Percentiles rank a stretch among this genome's conserved stretches.
phyloP scores from a whole-genome alignment of 306 rosid species.

The Casuarina glauca region DNA sequence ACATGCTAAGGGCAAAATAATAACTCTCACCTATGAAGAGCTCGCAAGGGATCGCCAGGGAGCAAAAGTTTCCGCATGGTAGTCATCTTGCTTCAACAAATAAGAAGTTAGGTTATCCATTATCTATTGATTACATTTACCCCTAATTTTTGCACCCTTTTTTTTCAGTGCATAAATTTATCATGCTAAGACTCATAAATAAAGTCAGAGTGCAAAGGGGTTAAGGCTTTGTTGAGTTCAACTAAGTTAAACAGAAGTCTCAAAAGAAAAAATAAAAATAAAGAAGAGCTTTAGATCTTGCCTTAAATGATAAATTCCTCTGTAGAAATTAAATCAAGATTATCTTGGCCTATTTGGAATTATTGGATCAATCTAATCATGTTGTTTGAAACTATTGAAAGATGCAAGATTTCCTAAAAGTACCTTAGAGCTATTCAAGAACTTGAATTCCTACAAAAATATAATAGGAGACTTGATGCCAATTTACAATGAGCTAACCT shows the following conservation, averaged over 20 bases:
- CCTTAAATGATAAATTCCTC: conserved; percentile 1
- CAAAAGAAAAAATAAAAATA: not conserved
- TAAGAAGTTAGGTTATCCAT: conserved; percentile 16
- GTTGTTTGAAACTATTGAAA: not conserved
- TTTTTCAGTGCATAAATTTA: not conserved
- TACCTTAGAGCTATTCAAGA: not conserved
- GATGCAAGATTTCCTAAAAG: not conserved
- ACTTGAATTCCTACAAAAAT: conserved; percentile 18
- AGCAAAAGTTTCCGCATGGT: conserved; percentile 85
- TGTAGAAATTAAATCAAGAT: not conserved
- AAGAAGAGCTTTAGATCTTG: not conserved
- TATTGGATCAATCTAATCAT: not conserved
- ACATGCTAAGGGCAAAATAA: conserved; percentile 21
- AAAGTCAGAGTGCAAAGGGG: not conserved
- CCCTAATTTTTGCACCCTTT: not conserved
- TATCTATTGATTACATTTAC: conserved; percentile 17
- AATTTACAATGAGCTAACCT: conserved; percentile 34
- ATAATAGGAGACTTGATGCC: conserved; percentile 15
- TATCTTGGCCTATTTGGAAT: not conserved
- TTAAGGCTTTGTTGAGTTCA: not conserved
- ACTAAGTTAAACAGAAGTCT: not conserved
- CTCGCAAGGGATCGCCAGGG: conserved; percentile 76
- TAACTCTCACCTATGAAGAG: conserved; percentile 72
- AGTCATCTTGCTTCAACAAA: conserved; percentile 83
- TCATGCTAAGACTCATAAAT: not conserved